Conservation (phyloP, 805 yeast species). For the Candida sithepensis region DNA sequence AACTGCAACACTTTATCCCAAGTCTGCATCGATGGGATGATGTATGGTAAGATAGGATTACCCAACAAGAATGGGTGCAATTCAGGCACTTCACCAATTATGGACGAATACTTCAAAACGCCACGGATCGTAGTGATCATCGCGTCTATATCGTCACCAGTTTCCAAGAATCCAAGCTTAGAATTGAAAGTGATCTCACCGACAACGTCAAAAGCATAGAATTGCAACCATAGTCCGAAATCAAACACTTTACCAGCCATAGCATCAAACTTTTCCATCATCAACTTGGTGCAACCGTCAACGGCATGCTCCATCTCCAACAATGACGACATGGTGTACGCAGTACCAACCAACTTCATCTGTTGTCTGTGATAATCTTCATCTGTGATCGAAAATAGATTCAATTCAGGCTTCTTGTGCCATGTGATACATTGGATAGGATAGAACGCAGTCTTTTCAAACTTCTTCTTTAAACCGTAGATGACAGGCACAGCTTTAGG, state of each 20-base stretch:
- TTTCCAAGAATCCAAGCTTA: constrained; percentile 12
- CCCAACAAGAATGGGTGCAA: constrained; percentile 13
- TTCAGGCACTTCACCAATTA: constrained; percentile 15
- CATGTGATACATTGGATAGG: constrained; percentile 15
- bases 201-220: constrained; percentile 18
- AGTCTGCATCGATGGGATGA: constrained; percentile 16
- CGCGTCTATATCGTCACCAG: constrained; percentile 13
- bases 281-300: constrained; percentile 13
- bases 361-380: constrained; percentile 14
- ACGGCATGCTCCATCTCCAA: constrained; percentile 15
- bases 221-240: constrained; percentile 16
- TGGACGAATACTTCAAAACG: constrained; percentile 12
- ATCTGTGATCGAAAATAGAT: constrained; percentile 10
- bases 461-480: constrained; percentile 13
- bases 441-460: constrained; percentile 9
- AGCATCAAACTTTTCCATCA: constrained; percentile 8
- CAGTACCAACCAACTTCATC: constrained; percentile 15
- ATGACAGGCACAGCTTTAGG: constrained; percentile 13
- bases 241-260: constrained; percentile 5
- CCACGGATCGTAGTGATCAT: constrained; percentile 16
- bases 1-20: constrained; percentile 15
- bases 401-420: constrained; percentile 14
- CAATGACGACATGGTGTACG: constrained; percentile 13
- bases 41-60: constrained; percentile 13
- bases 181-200: constrained; percentile 16